These are phyloP conservation scores for Solanum hybrid DNA, from an alignment of 305 asterid genomes.

Conservation along the genomic window DNA sequence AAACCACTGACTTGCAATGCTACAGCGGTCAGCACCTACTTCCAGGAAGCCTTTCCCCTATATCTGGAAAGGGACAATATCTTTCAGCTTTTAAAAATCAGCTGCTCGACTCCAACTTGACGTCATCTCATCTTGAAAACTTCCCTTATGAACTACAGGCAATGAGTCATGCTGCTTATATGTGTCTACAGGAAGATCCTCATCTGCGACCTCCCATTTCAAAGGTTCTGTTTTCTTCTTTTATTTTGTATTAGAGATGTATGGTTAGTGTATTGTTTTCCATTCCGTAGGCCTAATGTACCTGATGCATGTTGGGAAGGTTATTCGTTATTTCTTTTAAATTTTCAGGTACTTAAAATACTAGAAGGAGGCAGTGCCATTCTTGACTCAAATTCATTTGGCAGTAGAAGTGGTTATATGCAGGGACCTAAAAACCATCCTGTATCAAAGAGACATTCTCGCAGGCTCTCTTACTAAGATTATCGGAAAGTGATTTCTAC, in stretches of 20 bases:
- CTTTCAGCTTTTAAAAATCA: constrained; percentile 42
- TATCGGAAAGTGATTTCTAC: neutral
- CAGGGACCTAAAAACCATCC: constrained; percentile 27
- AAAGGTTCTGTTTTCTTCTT: constrained; percentile 36
- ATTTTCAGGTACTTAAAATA: constrained; percentile 51
- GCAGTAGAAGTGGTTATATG: constrained; percentile 55
- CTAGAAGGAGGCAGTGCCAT: constrained; percentile 53
- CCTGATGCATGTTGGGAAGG: neutral
- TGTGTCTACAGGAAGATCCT: constrained; percentile 74
- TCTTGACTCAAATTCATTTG: constrained; percentile 30
- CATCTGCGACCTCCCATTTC: constrained; percentile 76
- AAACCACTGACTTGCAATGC: constrained; percentile 44
- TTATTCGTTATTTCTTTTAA: neutral
- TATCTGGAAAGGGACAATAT: constrained; percentile 37
- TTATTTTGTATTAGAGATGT: neutral
- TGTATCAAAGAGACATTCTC: constrained; percentile 34
- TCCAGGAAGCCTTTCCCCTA: constrained; percentile 32
- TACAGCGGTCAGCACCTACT: constrained; percentile 36
- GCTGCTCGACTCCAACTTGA: constrained; percentile 46
- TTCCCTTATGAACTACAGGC: constrained; percentile 57
- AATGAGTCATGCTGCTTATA: constrained; percentile 61
- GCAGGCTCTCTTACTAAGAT: constrained; percentile 44
- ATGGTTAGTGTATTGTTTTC: neutral
- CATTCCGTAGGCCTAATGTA: neutral
- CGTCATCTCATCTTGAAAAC: constrained; percentile 28